Base-by-base conservation (phyloP, 1,139 yeast genomes). In the Arxiozyma telluris region DNA sequence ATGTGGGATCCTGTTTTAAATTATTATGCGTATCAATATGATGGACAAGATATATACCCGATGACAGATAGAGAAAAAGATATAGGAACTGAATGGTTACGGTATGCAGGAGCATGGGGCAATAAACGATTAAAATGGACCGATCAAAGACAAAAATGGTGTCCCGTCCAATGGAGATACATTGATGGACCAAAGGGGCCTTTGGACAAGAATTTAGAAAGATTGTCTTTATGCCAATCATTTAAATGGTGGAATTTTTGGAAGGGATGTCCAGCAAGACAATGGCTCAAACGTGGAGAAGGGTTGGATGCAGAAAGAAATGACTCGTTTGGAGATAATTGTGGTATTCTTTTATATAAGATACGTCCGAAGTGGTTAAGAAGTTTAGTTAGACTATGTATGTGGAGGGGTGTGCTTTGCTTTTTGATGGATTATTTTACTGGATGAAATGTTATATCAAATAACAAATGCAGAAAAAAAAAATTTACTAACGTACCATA, bases 131-230 rank as follows among this genome's bases (percentile, higher is more conserved):
- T 93, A 45, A 73, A 77, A 0, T 77, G 81, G 20, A 68, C 72
- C 0, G 98, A 93, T 66, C 80, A 84, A 7, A 77, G 98, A 56
- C 98, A 93, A 67, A 78, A 74, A 56, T 84, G 90, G 80, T 87
- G 94, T 49, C 88, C 93, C 17, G 94, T 90, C 59, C 96, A 94
- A 57, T 85, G 91, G 84, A 81, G 81, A 61, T 88, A 85, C 66
- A 90, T 93, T 52, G 90, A 86, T 64, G 98, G 98, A 0, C 98
- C 98, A 3, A 73, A 79, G 0, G 98, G 98, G 0, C 98, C 98
- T 0, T 70, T 91, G 54, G 76, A 77, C 57, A 93, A 93, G 69
- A 86, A 89, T 64, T 74, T 93, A 53, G 68, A 78, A 49, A 75
- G 98, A 54, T 67, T 73, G 1, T 77, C 81, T 20, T 83, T 94